Base-by-base conservation (phyloP, 495 filamentous ascomycete genomes). In the Aspergillus cristatus region DNA sequence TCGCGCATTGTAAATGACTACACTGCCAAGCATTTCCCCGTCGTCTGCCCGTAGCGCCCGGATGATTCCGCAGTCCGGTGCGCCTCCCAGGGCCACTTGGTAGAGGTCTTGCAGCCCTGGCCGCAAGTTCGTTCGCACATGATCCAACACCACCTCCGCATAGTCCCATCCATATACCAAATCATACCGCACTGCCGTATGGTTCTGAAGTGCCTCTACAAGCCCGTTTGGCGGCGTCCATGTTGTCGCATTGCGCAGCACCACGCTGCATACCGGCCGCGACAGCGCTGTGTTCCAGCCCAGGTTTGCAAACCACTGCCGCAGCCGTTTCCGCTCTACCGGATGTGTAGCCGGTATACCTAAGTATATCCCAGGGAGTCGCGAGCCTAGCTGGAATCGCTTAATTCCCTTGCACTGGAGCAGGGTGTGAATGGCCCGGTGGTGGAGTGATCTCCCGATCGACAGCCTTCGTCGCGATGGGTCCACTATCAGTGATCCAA, bases 71-170 rank as follows among this genome's bases (percentile, higher is more conserved):
- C 84, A 90, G 14, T 74, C 67, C 29, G 78, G 75, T 14, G 74
- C 70, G 33, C 88, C 84, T 20, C 76, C 67, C 2, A 94, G 67
- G 3, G 87, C 87, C 22, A 84, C 67, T 20, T 78, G 73, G 59
- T 94, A 94, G 14, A 93, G 76, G 41, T 88, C 84, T 8, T 81
- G 70, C n/a, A 90, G 77, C 16, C 86, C 87, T 40, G 84, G 82
- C n/a, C 77, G 71, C 11, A 84, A 78, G 53, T 80, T 78, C 1
- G 79, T 78, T 30, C 75, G 75, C 37, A 93, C 75, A 49, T 90
- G 84, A 35, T 80, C 76, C 11, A 91, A 65, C 20, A 90, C 79
- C 16, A 73, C 68, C 6, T 79, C 78, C n/a, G 82, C 71, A 51
- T 85, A 81, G 36, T 87, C 81, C 55, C 71, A 73, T 12, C 86